Evolutionary conservation across 352 stramenopile species (phyloP), one percentile per base, ranked within the genome.

Genomic region (Globisporangium polare): DNA sequence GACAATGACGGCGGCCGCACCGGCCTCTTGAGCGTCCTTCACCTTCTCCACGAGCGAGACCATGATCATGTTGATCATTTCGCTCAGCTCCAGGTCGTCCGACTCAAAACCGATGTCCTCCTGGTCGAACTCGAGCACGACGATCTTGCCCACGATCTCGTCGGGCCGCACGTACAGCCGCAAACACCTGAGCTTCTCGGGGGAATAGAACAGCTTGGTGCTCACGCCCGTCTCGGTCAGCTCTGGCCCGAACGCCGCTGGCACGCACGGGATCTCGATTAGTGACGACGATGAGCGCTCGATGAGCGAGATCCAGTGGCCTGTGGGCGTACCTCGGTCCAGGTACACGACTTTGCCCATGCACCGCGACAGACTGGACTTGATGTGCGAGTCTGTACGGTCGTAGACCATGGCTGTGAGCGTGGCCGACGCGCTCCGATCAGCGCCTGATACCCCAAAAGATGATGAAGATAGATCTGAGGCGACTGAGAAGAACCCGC

Each of bases 121-220:
- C 56, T 86, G 75, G 27, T 78, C 76, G 62, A 89, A 88, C 53
- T 86, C 79, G 13, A 92, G 68, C 39, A 92, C 76, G n/a, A 85
- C 80, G 39, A 92, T 69, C 29, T 77, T 77, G 18, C 74, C 74
- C 5, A 88, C 75, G 22, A 89, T 63, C 59, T 90, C 77, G 51
- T 90, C 78, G 0, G 80, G 80, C 1, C 83, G 78, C 17, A 92
- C 83, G 47, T 86, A 90, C 54, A 90, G 66, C 0, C 72, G 69
- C 50, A 92, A 60, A 31, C 75, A 81, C 42, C 60, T 66, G 10
- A 92, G 63, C n/a, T 84, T 84, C 62, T 92, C 68, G 0, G 83
- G 83, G 4, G 80, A 88, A 46, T 86, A 87, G 56, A 88, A 92
- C 2, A 89, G 49, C 46, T 80, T 72, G 10, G 77, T 67, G 10